These are phyloP conservation scores for Leccinum arenicola DNA, from an alignment of 768 basidiomycete genomes.

Conservation along the genomic window DNA sequence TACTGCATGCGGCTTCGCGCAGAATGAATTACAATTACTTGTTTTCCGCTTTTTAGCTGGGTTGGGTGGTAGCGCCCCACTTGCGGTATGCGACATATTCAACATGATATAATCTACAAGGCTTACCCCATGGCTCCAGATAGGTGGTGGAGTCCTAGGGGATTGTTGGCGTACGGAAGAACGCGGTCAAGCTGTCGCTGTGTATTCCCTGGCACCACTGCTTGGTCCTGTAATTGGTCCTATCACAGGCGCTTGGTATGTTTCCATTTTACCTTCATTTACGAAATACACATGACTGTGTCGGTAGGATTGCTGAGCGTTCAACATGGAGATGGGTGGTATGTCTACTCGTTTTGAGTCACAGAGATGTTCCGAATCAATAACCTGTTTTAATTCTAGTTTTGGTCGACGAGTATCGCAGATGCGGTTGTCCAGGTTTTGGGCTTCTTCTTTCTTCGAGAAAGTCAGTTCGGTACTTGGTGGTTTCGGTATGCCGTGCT, in stretches of 20 bases:
- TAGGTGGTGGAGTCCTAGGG: constrained; percentile 65
- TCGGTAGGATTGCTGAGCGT: constrained; percentile 48
- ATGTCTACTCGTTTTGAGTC: constrained; percentile 18
- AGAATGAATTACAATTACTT: constrained; percentile 54
- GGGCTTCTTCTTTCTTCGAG: constrained; percentile 57
- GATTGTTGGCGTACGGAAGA: constrained; percentile 63
- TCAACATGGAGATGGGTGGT: constrained; percentile 76
- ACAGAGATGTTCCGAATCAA: background rate
- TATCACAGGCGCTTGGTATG: constrained; percentile 56
- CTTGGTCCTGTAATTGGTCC: constrained; percentile 67
- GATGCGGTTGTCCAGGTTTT: constrained; percentile 52
- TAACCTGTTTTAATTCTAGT: constrained; percentile 32
- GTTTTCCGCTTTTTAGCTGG: constrained; percentile 70
- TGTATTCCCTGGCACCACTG: constrained; percentile 64
- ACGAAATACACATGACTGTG: background rate
- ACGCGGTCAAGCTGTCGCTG: constrained; percentile 59
- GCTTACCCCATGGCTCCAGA: constrained; percentile 23
- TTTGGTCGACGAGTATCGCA: constrained; percentile 64
- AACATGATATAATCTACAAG: background rate
- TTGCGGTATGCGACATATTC: constrained; percentile 36
- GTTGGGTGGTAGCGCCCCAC: constrained; percentile 69
- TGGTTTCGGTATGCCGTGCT: constrained; percentile 8
- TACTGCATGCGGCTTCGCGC: constrained; percentile 61
- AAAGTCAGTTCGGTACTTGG: constrained; percentile 44
- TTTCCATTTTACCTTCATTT: background rate